phyloP scores from a whole-genome alignment of 768 basidiomycete species.

The Pleurotus giganteus region DNA sequence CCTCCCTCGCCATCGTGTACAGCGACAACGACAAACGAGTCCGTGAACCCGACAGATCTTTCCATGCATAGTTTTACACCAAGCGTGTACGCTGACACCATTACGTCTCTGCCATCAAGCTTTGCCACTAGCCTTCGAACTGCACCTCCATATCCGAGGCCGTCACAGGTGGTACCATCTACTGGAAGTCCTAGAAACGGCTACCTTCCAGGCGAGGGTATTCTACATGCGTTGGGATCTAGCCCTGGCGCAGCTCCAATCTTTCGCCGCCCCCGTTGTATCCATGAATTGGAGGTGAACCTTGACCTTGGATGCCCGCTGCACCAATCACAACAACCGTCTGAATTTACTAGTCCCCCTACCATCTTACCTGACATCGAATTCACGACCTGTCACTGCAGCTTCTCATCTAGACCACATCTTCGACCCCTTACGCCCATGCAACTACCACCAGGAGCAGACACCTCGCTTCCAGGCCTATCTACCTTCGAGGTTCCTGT shows the following conservation, averaged over 20 bases:
- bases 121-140: neutral
- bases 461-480: neutral
- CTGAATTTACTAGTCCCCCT: neutral
- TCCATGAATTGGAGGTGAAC: neutral
- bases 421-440: neutral
- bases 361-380: neutral
- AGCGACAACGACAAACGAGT: neutral
- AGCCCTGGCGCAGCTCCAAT: neutral
- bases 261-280: neutral
- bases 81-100: neutral
- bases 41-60: conserved; percentile 1
- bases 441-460: neutral
- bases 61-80: conserved; percentile 1
- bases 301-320: neutral
- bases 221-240: neutral
- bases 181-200: neutral
- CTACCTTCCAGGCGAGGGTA: neutral
- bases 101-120: conserved; percentile 3
- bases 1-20: neutral
- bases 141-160: neutral
- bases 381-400: conserved; percentile 2
- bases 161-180: neutral
- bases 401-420: neutral
- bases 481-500: neutral
- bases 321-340: neutral